Evolutionary conservation across 2,329 filamentous ascomycete genomes (phyloP).

Genomic region (Botryosphaeria dothidea): DNA sequence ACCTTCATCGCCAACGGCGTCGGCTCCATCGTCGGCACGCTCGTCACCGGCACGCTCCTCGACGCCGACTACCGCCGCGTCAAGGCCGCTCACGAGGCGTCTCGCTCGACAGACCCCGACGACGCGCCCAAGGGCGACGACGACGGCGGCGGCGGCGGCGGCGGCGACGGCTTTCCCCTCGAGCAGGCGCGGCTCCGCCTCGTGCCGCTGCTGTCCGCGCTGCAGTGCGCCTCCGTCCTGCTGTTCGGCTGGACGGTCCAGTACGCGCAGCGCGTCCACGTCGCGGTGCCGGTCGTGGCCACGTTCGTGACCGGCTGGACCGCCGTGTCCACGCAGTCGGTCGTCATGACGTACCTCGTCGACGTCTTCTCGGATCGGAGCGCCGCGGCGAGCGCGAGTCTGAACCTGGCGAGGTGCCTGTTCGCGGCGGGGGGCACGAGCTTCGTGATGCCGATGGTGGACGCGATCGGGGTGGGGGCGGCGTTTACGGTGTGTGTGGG

Average conservation of each 20-base stretch:
- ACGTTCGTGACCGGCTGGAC: slow-evolving; percentile 57
- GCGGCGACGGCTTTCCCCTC: slow-evolving; percentile 42
- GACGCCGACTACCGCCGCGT: slow-evolving; percentile 50
- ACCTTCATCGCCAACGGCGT: slow-evolving; percentile 58
- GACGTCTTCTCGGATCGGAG: slow-evolving; percentile 54
- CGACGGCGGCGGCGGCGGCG: neutral
- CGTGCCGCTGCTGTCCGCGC: slow-evolving; percentile 46
- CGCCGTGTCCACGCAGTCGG: slow-evolving; percentile 49
- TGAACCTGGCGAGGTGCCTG: slow-evolving; percentile 56
- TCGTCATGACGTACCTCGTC: slow-evolving; percentile 55
- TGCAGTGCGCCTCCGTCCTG: slow-evolving; percentile 50
- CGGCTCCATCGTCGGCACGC: slow-evolving; percentile 56
- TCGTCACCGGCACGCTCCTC: slow-evolving; percentile 54
- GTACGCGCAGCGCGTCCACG: slow-evolving; percentile 30
- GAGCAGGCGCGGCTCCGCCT: slow-evolving; percentile 55
- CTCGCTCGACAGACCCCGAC: no score
- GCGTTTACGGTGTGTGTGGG: neutral
- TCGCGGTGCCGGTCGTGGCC: slow-evolving; percentile 52
- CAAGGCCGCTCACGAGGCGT: slow-evolving; percentile 47
- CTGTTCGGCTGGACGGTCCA: slow-evolving; percentile 55
- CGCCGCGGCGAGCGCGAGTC: slow-evolving; percentile 54
- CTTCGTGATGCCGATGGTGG: neutral
- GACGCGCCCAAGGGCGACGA: neutral
- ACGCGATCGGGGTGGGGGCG: neutral
- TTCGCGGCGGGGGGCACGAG: slow-evolving; percentile 49